These are phyloP conservation scores for Nicotiana attenuata DNA, from an alignment of 257 asterid genomes.

Conservation along the genomic window DNA sequence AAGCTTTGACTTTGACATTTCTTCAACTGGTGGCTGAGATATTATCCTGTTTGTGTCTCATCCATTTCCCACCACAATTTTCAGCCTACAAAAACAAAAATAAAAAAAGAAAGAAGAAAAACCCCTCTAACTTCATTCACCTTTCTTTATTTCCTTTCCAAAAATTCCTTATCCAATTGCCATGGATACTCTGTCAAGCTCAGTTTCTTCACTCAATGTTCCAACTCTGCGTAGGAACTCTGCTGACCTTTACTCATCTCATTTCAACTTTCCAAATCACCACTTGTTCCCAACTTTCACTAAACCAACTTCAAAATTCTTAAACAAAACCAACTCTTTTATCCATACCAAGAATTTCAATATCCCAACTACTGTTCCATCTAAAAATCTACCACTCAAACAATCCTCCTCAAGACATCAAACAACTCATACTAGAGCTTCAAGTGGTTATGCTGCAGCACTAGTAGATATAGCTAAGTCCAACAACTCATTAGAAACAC, in stretches of 20 bases:
- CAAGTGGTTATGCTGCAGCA: slow-evolving; percentile 60
- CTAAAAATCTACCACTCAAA: background rate
- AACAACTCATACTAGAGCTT: slow-evolving; percentile 19
- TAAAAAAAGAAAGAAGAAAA: no score
- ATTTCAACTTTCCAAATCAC: slow-evolving; percentile 4
- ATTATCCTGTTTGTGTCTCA: background rate
- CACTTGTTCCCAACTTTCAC: background rate
- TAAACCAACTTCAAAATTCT: background rate
- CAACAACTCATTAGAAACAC: slow-evolving; percentile 26
- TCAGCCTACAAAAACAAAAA: background rate
- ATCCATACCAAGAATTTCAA: background rate
- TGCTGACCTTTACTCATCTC: slow-evolving; percentile 12
- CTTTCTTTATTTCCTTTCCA: background rate
- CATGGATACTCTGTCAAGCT: slow-evolving; percentile 43
- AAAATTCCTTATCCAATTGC: background rate
- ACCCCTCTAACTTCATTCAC: background rate
- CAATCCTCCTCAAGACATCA: slow-evolving; percentile 9
- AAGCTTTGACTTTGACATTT: background rate
- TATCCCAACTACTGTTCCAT: background rate
- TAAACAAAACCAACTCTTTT: slow-evolving; percentile 18
- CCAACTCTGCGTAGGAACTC: slow-evolving; percentile 25
- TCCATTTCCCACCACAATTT: background rate
- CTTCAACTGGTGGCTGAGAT: background rate
- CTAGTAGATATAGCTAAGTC: slow-evolving; percentile 39
- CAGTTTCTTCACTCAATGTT: slow-evolving; percentile 30